Percentiles rank a stretch among this genome's conserved stretches.
Evolutionary conservation across 768 basidiomycete genomes (phyloP).

Genomic region (Leccinum subgranulosum): DNA sequence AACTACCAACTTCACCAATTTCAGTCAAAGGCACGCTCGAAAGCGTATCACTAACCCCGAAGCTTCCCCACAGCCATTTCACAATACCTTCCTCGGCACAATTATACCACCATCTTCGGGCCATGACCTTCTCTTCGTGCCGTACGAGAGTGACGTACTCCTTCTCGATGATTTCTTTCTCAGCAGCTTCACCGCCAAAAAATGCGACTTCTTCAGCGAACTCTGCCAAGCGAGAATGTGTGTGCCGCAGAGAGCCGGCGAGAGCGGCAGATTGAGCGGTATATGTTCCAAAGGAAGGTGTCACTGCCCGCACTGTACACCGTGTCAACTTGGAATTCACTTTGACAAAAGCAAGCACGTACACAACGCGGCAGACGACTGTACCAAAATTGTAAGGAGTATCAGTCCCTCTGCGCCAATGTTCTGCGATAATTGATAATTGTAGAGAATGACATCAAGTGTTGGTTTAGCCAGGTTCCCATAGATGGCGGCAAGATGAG

Average conservation of each 20-base stretch:
- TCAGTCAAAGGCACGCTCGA: constrained; percentile 3
- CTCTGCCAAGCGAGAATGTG: constrained; percentile 88
- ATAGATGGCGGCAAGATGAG: constrained; percentile 90
- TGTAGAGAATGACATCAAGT: constrained; percentile 91
- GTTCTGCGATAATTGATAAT: constrained; percentile 90
- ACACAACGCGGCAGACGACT: constrained; percentile 80
- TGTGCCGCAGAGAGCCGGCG: constrained; percentile 84
- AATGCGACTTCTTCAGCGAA: constrained; percentile 88
- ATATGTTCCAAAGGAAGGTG: constrained; percentile 90
- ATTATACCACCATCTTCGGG: constrained; percentile 84
- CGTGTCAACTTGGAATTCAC: constrained; percentile 1
- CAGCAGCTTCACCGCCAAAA: constrained; percentile 82
- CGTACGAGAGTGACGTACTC: constrained; percentile 82
- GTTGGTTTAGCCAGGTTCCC: constrained; percentile 91
- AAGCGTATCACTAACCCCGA: constrained; percentile 61
- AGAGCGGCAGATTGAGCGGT: constrained; percentile 86
- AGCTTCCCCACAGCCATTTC: constrained; percentile 96
- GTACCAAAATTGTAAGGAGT: constrained; percentile 78
- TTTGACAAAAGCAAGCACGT: constrained; percentile 30
- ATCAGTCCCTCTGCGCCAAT: constrained; percentile 93
- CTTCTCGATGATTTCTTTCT: constrained; percentile 88
- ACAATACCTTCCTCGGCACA: constrained; percentile 94
- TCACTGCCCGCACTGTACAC: constrained; percentile 74
- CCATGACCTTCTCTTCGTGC: constrained; percentile 80
- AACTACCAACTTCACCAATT: constrained; percentile 57